phyloP scores from a whole-genome alignment of 2,329 filamentous ascomycete species.

The Colletotrichum higginsianum region DNA sequence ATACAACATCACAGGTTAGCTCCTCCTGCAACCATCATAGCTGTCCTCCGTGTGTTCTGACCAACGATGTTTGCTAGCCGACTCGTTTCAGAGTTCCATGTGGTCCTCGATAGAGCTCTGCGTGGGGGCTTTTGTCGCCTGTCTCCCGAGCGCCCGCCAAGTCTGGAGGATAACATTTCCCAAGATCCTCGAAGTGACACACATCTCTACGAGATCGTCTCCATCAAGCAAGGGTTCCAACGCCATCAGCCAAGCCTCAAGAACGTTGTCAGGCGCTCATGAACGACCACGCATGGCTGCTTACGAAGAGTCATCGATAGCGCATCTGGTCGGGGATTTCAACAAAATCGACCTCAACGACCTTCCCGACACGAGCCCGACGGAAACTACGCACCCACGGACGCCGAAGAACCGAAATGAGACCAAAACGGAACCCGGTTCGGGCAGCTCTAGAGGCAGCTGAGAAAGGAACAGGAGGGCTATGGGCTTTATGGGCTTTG shows the following conservation, averaged over 20 bases:
- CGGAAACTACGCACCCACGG: neutral
- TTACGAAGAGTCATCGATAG: constrained; percentile 34
- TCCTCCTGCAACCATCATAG: fast-evolving
- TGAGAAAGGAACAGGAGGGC: neutral
- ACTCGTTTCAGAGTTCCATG: constrained; percentile 22
- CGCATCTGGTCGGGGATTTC: constrained; percentile 31
- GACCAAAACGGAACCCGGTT: neutral
- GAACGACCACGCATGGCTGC: neutral
- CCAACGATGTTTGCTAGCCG: neutral
- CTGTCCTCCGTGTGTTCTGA: neutral
- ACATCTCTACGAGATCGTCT: constrained; percentile 10
- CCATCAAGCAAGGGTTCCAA: constrained; percentile 16
- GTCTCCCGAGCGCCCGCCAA: constrained; percentile 32
- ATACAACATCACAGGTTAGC: constrained; percentile 34
- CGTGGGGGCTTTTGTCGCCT: constrained; percentile 31
- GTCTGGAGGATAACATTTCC: constrained; percentile 24
- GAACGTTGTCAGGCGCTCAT: neutral
- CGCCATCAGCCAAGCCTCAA: constrained; percentile 8
- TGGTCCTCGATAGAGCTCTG: constrained; percentile 32
- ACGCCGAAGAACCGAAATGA: constrained; percentile 17
- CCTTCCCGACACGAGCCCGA: neutral
- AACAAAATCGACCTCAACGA: constrained; percentile 24
- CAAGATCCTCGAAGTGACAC: constrained; percentile 23
- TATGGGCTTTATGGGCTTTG: neutral
- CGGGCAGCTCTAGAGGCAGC: constrained; percentile 15